phyloP scores from a whole-genome alignment of 805 yeast species.

The Lipomyces sp. region DNA sequence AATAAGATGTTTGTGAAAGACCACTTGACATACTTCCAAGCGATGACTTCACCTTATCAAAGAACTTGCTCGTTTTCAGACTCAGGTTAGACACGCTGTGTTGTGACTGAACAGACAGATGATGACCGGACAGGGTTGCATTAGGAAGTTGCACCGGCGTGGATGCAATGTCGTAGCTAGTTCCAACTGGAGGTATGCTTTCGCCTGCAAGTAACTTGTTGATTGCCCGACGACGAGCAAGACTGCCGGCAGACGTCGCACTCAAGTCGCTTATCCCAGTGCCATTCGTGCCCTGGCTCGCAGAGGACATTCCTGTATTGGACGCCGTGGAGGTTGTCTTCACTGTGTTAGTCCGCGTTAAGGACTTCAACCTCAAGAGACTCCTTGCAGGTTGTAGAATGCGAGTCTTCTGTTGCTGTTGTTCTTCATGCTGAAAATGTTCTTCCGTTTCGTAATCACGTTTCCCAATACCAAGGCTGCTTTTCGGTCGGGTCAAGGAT shows the following conservation, averaged over 20 bases:
- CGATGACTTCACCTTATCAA: conserved; percentile 18
- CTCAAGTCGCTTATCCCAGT: conserved; percentile 62
- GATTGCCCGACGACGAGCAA: conserved; percentile 61
- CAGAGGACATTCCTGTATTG: conserved; percentile 19
- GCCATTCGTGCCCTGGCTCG: conserved; percentile 26
- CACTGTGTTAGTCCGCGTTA: conserved; percentile 14
- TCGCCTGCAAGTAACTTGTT: conserved; percentile 5
- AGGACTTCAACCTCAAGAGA: conserved; percentile 8
- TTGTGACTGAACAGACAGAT: conserved; percentile 3
- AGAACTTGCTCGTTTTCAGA: conserved; percentile 32
- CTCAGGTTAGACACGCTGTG: conserved; percentile 28
- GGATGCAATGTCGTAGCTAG: too few species aligned
- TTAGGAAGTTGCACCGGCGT: conserved; percentile 11
- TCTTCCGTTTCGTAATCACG: neutral
- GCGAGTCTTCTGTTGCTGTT: neutral
- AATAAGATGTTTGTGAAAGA: neutral
- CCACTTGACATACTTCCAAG: neutral
- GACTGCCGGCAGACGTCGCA: conserved; percentile 87
- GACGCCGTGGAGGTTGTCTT: conserved; percentile 20
- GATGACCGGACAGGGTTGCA: conserved; percentile 11
- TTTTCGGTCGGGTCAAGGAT: conserved; percentile 20
- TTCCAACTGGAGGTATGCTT: too few species aligned
- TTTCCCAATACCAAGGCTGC: conserved; percentile 18
- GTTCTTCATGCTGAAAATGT: neutral
- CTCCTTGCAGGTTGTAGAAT: conserved; percentile 13